Evolutionary conservation across 148 eudicot genomes (phyloP).

Genomic region (Beta vulgaris): DNA sequence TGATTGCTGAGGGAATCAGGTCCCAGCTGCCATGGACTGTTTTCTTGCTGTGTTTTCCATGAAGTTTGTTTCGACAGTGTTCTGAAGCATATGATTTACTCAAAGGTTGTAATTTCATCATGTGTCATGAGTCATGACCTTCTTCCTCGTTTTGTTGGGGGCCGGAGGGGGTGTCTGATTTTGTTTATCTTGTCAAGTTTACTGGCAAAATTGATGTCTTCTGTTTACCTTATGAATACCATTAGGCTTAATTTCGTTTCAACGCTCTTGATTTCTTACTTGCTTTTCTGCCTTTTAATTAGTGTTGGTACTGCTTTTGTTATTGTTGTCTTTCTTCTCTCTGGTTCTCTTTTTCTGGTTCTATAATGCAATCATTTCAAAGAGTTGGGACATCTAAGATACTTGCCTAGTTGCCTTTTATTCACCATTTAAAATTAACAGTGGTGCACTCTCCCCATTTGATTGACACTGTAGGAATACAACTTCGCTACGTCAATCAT

Average conservation of each 20-base stretch:
- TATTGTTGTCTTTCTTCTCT: not conserved
- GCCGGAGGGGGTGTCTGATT: not conserved
- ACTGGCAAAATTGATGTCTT: too few species aligned
- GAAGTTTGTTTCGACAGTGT: not conserved
- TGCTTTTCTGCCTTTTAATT: too few species aligned
- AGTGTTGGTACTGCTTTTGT: too few species aligned
- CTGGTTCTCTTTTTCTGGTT: not conserved
- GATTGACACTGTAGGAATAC: not conserved
- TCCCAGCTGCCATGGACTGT: conserved; percentile 64
- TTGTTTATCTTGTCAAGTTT: too few species aligned
- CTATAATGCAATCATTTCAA: not conserved
- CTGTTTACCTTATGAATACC: too few species aligned
- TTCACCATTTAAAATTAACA: not conserved
- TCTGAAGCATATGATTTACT: conserved; percentile 58
- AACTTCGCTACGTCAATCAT: not conserved
- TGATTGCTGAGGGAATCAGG: conserved; percentile 34
- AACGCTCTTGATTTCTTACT: too few species aligned
- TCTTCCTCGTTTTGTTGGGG: not conserved
- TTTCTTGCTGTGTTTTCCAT: conserved; percentile 53
- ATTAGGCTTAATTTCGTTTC: too few species aligned
- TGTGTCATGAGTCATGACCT: not conserved
- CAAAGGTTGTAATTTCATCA: conserved; percentile 37
- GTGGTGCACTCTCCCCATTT: not conserved
- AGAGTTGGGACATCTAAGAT: not conserved
- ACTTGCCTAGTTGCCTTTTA: not conserved